A percentile compares a stretch with the other conserved stretches of the same genome.
These are phyloP conservation scores for Chaetomium sp. DNA, from an alignment of 2,329 filamentous ascomycete species.

Conservation along the genomic window DNA sequence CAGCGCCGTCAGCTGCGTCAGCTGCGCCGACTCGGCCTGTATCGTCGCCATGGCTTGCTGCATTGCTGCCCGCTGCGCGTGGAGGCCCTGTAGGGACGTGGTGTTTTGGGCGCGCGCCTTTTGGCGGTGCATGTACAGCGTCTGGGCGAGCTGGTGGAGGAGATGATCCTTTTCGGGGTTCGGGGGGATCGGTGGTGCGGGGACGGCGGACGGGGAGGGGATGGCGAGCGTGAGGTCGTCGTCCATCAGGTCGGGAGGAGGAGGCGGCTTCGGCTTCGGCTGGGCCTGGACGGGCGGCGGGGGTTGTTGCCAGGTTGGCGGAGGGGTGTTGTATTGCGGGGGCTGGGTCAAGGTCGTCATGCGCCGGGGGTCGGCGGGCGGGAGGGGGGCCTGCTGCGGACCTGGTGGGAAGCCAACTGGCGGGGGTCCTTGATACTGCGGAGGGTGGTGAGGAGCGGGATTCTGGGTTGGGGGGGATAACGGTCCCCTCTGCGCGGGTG, in stretches of 20 bases:
- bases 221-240: constrained; percentile 57
- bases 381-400: constrained; percentile 25
- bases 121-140: constrained; percentile 69
- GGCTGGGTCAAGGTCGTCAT: constrained; percentile 25
- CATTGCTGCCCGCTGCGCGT: constrained; percentile 79
- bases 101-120: constrained; percentile 71
- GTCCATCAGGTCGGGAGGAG: constrained; percentile 58
- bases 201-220: constrained; percentile 52
- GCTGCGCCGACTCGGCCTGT: constrained; percentile 70
- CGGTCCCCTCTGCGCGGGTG: constrained; percentile 19
- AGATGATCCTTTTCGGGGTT: constrained; percentile 95
- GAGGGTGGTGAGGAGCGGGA: constrained; percentile 26
- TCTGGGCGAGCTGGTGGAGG: constrained; percentile 71
- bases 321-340: constrained; percentile 26
- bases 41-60: constrained; percentile 67
- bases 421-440: constrained; percentile 35
- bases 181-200: constrained; percentile 84
- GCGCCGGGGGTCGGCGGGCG: constrained; percentile 25
- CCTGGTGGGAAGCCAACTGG: constrained; percentile 27
- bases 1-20: constrained; percentile 70
- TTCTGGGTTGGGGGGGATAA: constrained; percentile 25
- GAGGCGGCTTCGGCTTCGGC: constrained; percentile 45
- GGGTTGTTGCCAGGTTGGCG: constrained; percentile 36
- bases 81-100: constrained; percentile 72
- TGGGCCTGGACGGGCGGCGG: constrained; percentile 32